Evolutionary conservation across 768 basidiomycete species (phyloP).

Genomic region (Auriscalpium orientale): DNA sequence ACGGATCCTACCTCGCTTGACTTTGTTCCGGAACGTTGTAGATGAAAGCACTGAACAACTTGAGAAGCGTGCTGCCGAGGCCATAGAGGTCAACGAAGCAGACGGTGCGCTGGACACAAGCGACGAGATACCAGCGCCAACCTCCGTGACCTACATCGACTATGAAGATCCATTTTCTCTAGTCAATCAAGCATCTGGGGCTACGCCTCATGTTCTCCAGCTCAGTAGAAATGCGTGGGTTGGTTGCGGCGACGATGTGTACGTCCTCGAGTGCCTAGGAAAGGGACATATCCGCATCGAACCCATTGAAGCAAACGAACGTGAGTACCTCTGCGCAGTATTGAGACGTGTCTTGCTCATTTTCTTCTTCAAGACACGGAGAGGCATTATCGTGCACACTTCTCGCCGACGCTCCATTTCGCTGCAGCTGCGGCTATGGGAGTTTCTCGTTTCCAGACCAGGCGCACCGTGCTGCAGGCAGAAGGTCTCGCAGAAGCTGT

Average conservation of each 20-base stretch:
- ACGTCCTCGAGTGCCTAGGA: conserved; percentile 70
- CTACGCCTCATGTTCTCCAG: conserved; percentile 38
- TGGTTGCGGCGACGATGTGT: conserved; percentile 60
- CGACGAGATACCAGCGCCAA: conserved; percentile 43
- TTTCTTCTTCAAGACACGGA: conserved; percentile 5
- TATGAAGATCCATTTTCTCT: conserved; percentile 68
- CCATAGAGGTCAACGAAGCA: background rate
- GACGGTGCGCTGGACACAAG: conserved; percentile 15
- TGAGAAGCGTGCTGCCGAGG: conserved; percentile 31
- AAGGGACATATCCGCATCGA: conserved; percentile 63
- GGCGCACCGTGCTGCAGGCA: conserved; percentile 41
- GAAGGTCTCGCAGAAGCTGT: conserved; percentile 51
- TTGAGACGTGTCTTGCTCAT: background rate
- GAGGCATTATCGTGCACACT: conserved; percentile 36
- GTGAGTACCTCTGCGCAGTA: conserved; percentile 16
- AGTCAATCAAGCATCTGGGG: conserved; percentile 40
- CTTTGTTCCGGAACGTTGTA: conserved; percentile 18
- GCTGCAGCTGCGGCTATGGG: conserved; percentile 8
- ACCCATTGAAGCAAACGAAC: conserved; percentile 29
- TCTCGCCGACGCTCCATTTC: conserved; percentile 36
- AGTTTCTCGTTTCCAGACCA: conserved; percentile 8
- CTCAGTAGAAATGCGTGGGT: conserved; percentile 72
- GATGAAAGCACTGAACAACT: conserved; percentile 47
- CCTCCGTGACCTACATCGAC: conserved; percentile 65
- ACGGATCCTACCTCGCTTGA: background rate